Base-by-base conservation (phyloP, 495 filamentous ascomycete species). In the Podospora sp. region DNA sequence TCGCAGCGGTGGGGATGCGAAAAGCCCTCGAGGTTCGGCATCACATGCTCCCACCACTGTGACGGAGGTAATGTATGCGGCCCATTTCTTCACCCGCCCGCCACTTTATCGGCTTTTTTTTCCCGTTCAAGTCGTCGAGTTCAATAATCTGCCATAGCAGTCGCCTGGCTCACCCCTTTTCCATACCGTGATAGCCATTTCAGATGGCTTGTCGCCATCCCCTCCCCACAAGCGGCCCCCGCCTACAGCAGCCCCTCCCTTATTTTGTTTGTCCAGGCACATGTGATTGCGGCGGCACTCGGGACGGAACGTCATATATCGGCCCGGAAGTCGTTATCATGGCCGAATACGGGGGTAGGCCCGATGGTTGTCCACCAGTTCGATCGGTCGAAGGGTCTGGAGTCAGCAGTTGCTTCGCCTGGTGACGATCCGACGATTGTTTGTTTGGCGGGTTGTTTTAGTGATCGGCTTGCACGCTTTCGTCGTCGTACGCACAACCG, bases 1-100 rank as follows among this genome's bases (percentile, higher is more conserved):
- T 7, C 2, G 25, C 18, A 11, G n/a, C 56, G 33, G 26, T 6
- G 26, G 24, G 56, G 2, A 50, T 14, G 18, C 21, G 46, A 59
- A 29, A 56, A 26, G 26, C 33, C 14, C 2, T n/a, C 11, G 57
- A 36, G 12, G 7, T 16, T 18, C 53, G 21, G 57, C 27, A 21
- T 50, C 50, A 2, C 27, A 1, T 36, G 51, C 27, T 29, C 27
- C 33, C 18, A 57, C n/a, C 50, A 11, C 25, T 33, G 40, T 36
- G 25, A 24, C 20, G 33, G n/a, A 51, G 46, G 49, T 29, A 62
- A 65, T 69, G 67, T 69, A 66, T 69, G 60, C 68, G 66, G 63
- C 68, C 67, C 51, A 27, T 69, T 66, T 18, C 53, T 35, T 25
- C 57, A 56, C 16, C 67, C 60, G 62, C 46, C 56, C 58, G 35